Evolutionary conservation across 192 early-diverging fungal species (phyloP).

Genomic region (Podochytrium sp.): DNA sequence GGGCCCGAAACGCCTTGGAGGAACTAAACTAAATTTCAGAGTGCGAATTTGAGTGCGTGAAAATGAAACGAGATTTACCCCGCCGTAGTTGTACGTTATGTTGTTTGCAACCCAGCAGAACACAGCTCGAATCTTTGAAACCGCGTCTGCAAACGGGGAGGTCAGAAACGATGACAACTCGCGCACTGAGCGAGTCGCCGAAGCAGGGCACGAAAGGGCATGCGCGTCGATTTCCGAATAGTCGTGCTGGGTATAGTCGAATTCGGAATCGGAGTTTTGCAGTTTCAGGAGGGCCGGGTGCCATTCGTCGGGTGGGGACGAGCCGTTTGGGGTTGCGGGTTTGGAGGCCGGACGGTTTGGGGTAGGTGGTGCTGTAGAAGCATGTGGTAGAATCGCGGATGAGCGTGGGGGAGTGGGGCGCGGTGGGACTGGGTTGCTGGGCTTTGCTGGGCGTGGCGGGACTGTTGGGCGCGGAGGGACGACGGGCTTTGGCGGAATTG

Average conservation of each 20-base stretch:
- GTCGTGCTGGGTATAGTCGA: background rate
- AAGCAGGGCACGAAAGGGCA: background rate
- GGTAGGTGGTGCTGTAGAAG: background rate
- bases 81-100: constrained; percentile 11
- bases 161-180: background rate
- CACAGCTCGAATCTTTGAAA: constrained; percentile 2
- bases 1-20: background rate
- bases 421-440: background rate
- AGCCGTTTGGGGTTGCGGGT: background rate
- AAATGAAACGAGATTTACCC: too few species aligned
- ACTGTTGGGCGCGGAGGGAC: background rate
- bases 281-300: constrained; percentile 8
- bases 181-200: background rate
- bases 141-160: background rate
- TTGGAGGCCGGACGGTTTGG: background rate
- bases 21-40: background rate
- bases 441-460: background rate
- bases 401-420: background rate
- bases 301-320: background rate
- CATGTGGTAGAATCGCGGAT: too few species aligned
- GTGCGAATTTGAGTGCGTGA: too few species aligned
- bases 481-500: background rate
- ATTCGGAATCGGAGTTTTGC: background rate
- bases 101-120: constrained; percentile 27
- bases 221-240: constrained; percentile 8